phyloP scores from a whole-genome alignment of 1,284 basidiomycete genomes.

The Trichosporon sp. region DNA sequence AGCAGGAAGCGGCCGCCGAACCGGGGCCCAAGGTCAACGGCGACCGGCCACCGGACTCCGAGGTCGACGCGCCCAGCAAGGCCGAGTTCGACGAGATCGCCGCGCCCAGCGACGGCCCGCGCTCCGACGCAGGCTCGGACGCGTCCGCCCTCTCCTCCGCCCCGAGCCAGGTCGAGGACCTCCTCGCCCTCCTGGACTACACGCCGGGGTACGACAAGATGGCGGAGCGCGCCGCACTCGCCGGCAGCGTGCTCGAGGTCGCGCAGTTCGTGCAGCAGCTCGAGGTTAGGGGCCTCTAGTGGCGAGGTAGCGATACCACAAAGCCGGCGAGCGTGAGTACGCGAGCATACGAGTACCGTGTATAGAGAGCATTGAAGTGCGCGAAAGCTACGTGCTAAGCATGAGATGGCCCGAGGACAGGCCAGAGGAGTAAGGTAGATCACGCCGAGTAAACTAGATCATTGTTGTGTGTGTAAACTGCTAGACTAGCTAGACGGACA shows the following conservation, averaged over 20 bases:
- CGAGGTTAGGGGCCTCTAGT: not conserved
- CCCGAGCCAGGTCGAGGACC: not conserved
- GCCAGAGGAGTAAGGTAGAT: not conserved
- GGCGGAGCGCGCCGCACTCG: not conserved
- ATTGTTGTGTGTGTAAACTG: not conserved
- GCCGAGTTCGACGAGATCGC: not conserved
- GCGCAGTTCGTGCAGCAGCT: not conserved
- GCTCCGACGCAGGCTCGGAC: not conserved
- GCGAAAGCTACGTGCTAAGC: not conserved
- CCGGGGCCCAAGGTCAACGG: not conserved
- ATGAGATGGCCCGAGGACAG: too few species aligned
- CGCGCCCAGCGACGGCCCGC: too few species aligned
- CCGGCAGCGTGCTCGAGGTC: not conserved
- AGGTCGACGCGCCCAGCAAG: not conserved
- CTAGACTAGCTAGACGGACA: not conserved
- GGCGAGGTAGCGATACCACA: too few species aligned
- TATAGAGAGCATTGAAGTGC: too few species aligned
- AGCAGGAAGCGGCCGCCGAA: not conserved
- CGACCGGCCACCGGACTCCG: too few species aligned
- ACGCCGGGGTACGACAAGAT: conserved; percentile 2
- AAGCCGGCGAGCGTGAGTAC: too few species aligned
- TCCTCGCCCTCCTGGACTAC: not conserved
- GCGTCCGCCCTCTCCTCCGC: not conserved
- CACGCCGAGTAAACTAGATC: too few species aligned
- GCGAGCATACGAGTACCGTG: too few species aligned